Evolutionary conservation across 1,139 yeast genomes (phyloP), one percentile per base, ranked within the genome.

Genomic region (Geotrichum europaeum): DNA sequence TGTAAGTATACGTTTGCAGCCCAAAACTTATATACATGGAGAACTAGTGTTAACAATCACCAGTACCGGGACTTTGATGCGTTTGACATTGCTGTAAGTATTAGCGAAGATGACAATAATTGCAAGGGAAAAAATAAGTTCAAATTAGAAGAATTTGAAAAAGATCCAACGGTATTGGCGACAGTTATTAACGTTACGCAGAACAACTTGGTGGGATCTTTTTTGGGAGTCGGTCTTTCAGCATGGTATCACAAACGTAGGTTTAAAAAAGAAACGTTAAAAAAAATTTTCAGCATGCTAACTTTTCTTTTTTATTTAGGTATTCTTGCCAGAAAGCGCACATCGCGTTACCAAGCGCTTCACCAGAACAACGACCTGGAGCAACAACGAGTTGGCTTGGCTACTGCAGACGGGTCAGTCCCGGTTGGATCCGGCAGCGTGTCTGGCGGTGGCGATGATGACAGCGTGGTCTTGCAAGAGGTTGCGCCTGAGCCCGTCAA

Each of bases 221-320:
- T 64, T 1, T 51, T 69, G 12, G 77, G 78, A 2, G 64, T 76
- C 12, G 65, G 64, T 22, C 54, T 70, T 7, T 73, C 70, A 22
- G 70, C 72, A 10, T 66, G 70, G 68, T 76, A 76, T 63, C 80
- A 77, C 67, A 73, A 70, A 50, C 66, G 76, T 64, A 63, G 49
- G 72, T 65, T 50, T 24, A 25, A 45, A 34, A 25, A 49, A 18
- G 25, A 49, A 40, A 40, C 18, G 20, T 25, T 53, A n/a, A 49
- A 54, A 4, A 4, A 22, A 45, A 40, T 18, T 15, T 43, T 34
- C 6, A 9, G 6, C n/a, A 40, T 50, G 15, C 51, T 56, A n/a
- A 28, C 53, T 24, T 43, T 55, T 13, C 15, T 34, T 51, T 43
- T 40, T 28, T 25, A 51, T 24, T 22, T 51, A 62, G 63, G 64